Evolutionary conservation across 2,329 filamentous ascomycete species (phyloP), one percentile per base, ranked within the genome.

Genomic region (Neofusicoccum cordaticola): DNA sequence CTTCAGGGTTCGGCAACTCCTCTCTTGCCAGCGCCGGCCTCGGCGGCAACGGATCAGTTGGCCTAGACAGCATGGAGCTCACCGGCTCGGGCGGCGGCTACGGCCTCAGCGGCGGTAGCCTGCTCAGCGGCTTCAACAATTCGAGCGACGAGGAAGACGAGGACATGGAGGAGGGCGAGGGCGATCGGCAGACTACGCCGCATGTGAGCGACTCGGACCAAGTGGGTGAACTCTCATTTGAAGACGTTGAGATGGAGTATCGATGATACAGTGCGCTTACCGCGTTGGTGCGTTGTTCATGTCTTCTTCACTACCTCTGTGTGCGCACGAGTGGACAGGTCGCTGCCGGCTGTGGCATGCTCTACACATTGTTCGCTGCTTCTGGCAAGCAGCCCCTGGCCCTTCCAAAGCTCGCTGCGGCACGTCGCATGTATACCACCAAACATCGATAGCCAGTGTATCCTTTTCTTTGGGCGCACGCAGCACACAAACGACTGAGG

Each of bases 71-170:
- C 68, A 87, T 93, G 73, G 91, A 93, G 68, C 80, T 90, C 62
- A 86, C 81, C 63, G 83, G 89, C 62, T 68, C 71, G 68, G 87
- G 88, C 70, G 85, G 84, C 65, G 53, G 53, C 34, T 88, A 89
- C 61, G 89, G 89, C 13, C 94, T 93, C 75, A 87, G 88, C 47
- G 88, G 87, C 72, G 90, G 90, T 58, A 90, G 90, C 35, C 81
- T 97, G 66, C 86, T 95, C 34, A 94, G 91, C 73, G 93, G 93
- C 61, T 98, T 98, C 78, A 93, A 92, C 73, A 96, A 93, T 79
- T 95, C 91, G 56, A 97, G 93, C 72, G 93, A 97, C 71, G 94
- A 97, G 77, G 95, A 98, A 69, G 95, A 98, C 68, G 94, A 97
- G 71, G 94, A 97, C 68, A 90, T 92, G 79, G 92, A 96, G 66